These are phyloP conservation scores for Flaveria sonorensis DNA, from an alignment of 129 eudicot genomes.

Conservation along the genomic window DNA sequence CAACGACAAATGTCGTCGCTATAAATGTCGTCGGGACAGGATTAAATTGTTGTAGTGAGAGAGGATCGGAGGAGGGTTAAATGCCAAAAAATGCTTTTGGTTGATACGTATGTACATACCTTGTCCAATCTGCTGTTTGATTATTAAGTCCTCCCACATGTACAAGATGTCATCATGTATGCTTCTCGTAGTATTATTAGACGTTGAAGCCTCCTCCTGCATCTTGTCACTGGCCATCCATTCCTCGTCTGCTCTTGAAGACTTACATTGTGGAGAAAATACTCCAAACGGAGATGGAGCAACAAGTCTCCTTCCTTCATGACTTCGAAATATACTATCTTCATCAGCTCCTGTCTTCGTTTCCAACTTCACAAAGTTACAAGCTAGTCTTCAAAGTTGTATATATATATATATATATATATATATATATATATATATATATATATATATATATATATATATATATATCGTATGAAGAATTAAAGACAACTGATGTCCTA, in stretches of 20 bases:
- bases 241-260: constrained; percentile 63
- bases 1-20: too few relatives aligned
- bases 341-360: constrained; percentile 52
- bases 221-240: constrained; percentile 55
- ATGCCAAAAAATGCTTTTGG: too few relatives aligned
- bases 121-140: constrained; percentile 85
- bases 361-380: constrained; percentile 49
- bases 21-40: too few relatives aligned
- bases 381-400: too few relatives aligned
- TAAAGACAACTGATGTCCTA: too few relatives aligned
- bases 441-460: too few relatives aligned
- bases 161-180: constrained; percentile 70
- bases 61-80: too few relatives aligned
- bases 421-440: too few relatives aligned
- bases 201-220: constrained; percentile 54
- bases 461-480: too few relatives aligned
- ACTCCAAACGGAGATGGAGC: constrained; percentile 47
- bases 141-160: constrained; percentile 85
- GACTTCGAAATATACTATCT: constrained; percentile 60
- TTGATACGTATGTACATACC: too few relatives aligned
- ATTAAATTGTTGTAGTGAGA: too few relatives aligned
- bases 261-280: constrained; percentile 33
- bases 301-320: constrained; percentile 58
- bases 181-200: constrained; percentile 54
- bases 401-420: too few relatives aligned